Conservation (phyloP, 306 rosid species). For the Acacia melanoxylon region DNA sequence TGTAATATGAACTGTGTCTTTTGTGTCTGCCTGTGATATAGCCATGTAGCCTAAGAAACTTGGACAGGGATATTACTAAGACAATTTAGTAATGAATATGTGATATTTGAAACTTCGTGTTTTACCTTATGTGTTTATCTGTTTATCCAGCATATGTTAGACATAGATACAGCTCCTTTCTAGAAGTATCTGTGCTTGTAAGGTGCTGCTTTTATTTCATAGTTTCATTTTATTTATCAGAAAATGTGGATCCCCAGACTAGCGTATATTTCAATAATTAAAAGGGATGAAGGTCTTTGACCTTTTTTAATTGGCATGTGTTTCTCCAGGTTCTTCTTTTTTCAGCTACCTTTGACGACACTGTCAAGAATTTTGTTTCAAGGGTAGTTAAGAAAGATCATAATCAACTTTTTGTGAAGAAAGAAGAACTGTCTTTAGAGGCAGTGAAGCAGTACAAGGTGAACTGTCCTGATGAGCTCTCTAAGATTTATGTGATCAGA, state of each 20-base stretch:
- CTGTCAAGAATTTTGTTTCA: slow-evolving; percentile 67
- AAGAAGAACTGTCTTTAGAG: slow-evolving; percentile 76
- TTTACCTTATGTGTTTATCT: not conserved
- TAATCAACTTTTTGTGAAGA: slow-evolving; percentile 83
- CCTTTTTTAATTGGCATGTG: not conserved
- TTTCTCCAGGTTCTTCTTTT: slow-evolving; percentile 74
- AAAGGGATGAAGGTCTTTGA: not conserved
- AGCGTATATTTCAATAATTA: not conserved
- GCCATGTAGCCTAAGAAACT: not conserved
- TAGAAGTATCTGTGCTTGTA: not conserved
- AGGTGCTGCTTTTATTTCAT: not conserved
- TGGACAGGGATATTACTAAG: not conserved
- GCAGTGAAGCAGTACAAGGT: slow-evolving; percentile 87
- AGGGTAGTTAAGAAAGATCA: slow-evolving; percentile 59
- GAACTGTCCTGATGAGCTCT: slow-evolving; percentile 60
- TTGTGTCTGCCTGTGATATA: not conserved
- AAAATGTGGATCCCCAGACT: not conserved
- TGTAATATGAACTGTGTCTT: not conserved
- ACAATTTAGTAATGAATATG: not conserved
- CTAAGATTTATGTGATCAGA: slow-evolving; percentile 61
- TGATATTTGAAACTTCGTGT: not conserved
- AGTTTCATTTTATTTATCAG: not conserved
- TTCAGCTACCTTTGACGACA: slow-evolving; percentile 90
- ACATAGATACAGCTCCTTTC: not conserved
- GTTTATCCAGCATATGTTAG: not conserved